Conservation (phyloP, 345 rosid species). For the Zanthoxylum bungeanum region DNA sequence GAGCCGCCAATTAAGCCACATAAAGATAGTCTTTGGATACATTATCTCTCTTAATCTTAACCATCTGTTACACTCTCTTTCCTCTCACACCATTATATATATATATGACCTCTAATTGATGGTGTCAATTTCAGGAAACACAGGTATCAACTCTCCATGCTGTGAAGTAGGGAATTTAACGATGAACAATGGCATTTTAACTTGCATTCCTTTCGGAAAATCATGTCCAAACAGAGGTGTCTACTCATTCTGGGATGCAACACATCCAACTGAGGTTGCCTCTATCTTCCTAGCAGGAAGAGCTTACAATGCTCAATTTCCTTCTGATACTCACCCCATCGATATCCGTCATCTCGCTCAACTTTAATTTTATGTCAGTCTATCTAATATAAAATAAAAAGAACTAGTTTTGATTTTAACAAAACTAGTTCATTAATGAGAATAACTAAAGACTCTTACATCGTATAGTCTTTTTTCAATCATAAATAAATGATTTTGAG, state of each 20-base stretch:
- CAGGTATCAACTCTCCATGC: background rate
- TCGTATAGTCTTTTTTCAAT: too few relatives aligned
- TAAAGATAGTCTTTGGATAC: too few relatives aligned
- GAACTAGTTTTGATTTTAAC: too few relatives aligned
- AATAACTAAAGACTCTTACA: too few relatives aligned
- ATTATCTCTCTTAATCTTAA: too few relatives aligned
- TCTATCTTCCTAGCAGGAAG: conserved; percentile 24
- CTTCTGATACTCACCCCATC: conserved; percentile 25
- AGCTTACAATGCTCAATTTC: conserved; percentile 11
- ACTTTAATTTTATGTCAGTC: too few relatives aligned
- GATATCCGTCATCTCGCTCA: conserved; percentile 13
- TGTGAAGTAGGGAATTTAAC: background rate
- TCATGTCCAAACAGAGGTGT: conserved; percentile 35
- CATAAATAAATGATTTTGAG: too few relatives aligned
- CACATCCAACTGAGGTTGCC: conserved; percentile 41
- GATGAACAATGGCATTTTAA: background rate
- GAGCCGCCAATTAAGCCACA: too few relatives aligned
- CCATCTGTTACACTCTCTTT: too few relatives aligned
- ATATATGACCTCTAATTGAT: background rate
- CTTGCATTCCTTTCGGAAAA: conserved; percentile 20
- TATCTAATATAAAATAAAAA: too few relatives aligned
- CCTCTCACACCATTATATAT: too few relatives aligned
- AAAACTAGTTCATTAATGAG: too few relatives aligned
- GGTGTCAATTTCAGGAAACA: background rate
- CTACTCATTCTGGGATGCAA: conserved; percentile 49